These are phyloP conservation scores for Penicillium frequentans DNA, from an alignment of 2,329 filamentous ascomycete genomes.

Conservation along the genomic window DNA sequence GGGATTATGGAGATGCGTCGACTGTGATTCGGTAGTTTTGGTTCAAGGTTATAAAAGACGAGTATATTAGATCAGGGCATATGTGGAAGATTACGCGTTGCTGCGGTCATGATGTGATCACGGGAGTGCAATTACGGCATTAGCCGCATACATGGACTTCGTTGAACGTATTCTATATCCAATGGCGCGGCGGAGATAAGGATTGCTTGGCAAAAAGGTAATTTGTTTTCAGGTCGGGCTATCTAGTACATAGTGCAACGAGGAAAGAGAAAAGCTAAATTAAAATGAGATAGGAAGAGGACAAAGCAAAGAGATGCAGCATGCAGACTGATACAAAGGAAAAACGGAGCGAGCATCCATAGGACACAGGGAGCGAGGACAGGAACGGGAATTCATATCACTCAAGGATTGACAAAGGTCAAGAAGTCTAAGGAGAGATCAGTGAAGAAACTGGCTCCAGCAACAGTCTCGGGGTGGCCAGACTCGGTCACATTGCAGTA, in stretches of 20 bases:
- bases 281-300: background rate
- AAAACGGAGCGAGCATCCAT: background rate
- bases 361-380: too few relatives aligned
- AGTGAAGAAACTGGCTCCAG: slow-evolving; percentile 28
- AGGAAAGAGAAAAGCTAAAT: background rate
- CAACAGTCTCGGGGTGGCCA: slow-evolving; percentile 17
- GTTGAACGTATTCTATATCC: background rate
- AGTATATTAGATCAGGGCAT: background rate
- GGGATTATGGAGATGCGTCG: background rate
- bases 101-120: background rate
- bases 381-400: background rate
- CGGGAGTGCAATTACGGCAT: background rate
- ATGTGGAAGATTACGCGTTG: background rate
- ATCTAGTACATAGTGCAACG: background rate
- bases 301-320: background rate
- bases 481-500: slow-evolving; percentile 27
- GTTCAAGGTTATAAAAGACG: background rate
- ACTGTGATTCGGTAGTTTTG: background rate
- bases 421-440: slow-evolving; percentile 30
- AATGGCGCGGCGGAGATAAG: background rate
- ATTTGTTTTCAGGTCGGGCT: background rate
- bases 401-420: slow-evolving; percentile 28
- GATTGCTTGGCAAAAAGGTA: background rate
- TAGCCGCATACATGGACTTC: background rate
- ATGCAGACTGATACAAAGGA: background rate